Conservation (phyloP, 371 early-diverging fungal genomes). For the Mortierella sp. region DNA sequence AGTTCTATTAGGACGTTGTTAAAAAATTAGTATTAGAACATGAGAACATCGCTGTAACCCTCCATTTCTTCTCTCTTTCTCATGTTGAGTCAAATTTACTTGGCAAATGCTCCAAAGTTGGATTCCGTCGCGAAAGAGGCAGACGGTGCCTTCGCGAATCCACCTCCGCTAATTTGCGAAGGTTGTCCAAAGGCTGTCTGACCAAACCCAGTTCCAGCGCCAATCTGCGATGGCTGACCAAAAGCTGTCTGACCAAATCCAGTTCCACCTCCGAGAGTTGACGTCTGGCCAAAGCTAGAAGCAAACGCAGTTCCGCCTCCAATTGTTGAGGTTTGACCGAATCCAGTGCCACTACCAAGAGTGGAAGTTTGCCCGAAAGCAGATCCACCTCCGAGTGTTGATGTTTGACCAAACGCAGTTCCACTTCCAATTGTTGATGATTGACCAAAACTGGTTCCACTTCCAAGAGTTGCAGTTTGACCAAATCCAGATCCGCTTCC, state of each 20-base stretch:
- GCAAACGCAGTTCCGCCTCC: conserved; percentile 29
- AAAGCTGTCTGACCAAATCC: conserved; percentile 24
- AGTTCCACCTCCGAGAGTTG: conserved; percentile 19
- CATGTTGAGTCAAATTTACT: conserved; percentile 5
- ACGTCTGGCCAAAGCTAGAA: conserved; percentile 24
- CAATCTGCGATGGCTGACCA: conserved; percentile 30
- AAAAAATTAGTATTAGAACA: background rate
- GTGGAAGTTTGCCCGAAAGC: conserved; percentile 31
- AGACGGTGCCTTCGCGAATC: conserved; percentile 10
- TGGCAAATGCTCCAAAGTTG: conserved; percentile 51
- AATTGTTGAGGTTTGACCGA: conserved; percentile 26
- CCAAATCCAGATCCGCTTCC: conserved; percentile 22
- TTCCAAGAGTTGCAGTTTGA: conserved; percentile 21
- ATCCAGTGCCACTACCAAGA: conserved; percentile 20
- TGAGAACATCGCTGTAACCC: background rate
- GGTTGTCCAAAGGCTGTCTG: conserved; percentile 32
- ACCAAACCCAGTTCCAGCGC: conserved; percentile 25
- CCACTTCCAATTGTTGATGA: conserved; percentile 22
- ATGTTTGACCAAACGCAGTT: conserved; percentile 28
- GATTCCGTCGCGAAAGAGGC: conserved; percentile 22
- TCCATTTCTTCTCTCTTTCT: background rate
- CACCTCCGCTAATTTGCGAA: conserved; percentile 17
- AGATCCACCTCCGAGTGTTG: conserved; percentile 15
- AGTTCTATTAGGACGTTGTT: conserved; percentile 1
- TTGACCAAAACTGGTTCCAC: conserved; percentile 25